A percentile compares a stretch with the other conserved stretches of the same genome.
phyloP scores from a whole-genome alignment of 768 basidiomycete species.

The Filobasidium floriforme region DNA sequence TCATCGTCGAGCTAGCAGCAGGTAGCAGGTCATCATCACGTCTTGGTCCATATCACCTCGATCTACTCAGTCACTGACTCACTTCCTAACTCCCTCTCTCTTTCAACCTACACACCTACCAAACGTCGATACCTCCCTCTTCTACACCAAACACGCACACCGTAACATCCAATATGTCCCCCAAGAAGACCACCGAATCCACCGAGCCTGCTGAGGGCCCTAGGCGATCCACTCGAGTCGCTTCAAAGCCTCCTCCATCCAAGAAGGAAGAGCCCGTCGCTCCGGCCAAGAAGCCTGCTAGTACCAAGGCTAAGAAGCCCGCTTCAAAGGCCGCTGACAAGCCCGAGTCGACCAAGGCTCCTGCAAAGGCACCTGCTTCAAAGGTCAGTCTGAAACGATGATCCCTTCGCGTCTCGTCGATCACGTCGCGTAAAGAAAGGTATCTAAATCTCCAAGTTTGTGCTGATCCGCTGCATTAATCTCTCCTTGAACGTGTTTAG shows the following conservation, averaged over 20 bases:
- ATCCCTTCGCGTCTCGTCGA: not conserved
- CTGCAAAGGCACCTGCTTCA: constrained; percentile 20
- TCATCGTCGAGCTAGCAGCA: not conserved
- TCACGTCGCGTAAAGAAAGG: not conserved
- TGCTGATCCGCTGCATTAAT: not conserved
- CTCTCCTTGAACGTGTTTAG: constrained; percentile 14
- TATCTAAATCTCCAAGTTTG: not conserved
- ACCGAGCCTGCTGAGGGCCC: constrained; percentile 13
- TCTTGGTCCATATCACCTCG: not conserved
- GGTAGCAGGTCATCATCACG: no score
- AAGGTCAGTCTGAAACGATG: constrained; percentile 23
- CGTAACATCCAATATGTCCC: constrained; percentile 15
- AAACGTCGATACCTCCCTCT: not conserved
- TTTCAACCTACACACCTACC: not conserved
- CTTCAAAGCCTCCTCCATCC: constrained; percentile 9
- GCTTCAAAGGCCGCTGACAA: constrained; percentile 23
- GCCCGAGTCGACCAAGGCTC: constrained; percentile 1
- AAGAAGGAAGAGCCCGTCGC: not conserved
- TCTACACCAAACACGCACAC: not conserved
- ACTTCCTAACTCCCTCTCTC: not conserved
- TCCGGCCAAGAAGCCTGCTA: constrained; percentile 2
- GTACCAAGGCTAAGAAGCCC: constrained; percentile 19
- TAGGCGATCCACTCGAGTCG: constrained; percentile 19
- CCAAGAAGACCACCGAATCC: constrained; percentile 18
- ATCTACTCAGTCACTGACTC: not conserved